Conservation (phyloP, 1,284 basidiomycete genomes). For the Trichosporon sp. region DNA sequence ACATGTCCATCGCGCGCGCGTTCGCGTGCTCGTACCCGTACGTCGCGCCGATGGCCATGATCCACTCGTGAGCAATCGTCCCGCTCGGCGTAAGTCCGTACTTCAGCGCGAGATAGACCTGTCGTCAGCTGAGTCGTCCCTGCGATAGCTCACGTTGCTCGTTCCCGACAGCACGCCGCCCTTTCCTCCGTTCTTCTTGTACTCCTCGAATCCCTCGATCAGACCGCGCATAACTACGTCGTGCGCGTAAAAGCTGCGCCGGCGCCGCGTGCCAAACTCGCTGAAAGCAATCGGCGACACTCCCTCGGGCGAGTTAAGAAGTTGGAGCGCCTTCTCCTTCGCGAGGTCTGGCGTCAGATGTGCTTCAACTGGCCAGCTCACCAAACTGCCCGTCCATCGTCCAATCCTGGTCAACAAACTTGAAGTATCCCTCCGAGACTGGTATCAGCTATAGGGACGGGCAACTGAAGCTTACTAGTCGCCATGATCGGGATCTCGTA, state of each 20-base stretch:
- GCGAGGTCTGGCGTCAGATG: conserved; percentile 61
- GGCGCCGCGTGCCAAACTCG: conserved; percentile 90
- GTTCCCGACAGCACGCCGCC: conserved; percentile 75
- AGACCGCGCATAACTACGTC: conserved; percentile 75
- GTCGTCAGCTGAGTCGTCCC: conserved; percentile 13
- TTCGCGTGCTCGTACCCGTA: conserved; percentile 79
- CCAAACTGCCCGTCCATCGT: conserved; percentile 74
- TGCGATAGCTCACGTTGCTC: conserved; percentile 67
- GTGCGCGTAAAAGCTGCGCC: conserved; percentile 78
- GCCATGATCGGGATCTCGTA: conserved; percentile 98
- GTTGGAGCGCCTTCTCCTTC: conserved; percentile 68
- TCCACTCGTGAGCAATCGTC: conserved; percentile 94
- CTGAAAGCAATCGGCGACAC: conserved; percentile 72
- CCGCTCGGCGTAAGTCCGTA: conserved; percentile 71
- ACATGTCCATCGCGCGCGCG: conserved; percentile 71
- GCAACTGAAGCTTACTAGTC: conserved; percentile 63
- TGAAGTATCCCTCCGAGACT: conserved; percentile 61
- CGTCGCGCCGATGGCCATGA: conserved; percentile 87
- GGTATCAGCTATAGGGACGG: conserved; percentile 12
- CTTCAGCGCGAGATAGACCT: conserved; percentile 79
- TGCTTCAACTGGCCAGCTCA: conserved; percentile 29
- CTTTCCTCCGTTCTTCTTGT: conserved; percentile 49
- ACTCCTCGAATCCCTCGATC: conserved; percentile 65
- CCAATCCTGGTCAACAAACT: conserved; percentile 76
- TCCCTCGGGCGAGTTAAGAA: conserved; percentile 61